Conservation (phyloP, 495 filamentous ascomycete species). For the Bombardia bombarda region DNA sequence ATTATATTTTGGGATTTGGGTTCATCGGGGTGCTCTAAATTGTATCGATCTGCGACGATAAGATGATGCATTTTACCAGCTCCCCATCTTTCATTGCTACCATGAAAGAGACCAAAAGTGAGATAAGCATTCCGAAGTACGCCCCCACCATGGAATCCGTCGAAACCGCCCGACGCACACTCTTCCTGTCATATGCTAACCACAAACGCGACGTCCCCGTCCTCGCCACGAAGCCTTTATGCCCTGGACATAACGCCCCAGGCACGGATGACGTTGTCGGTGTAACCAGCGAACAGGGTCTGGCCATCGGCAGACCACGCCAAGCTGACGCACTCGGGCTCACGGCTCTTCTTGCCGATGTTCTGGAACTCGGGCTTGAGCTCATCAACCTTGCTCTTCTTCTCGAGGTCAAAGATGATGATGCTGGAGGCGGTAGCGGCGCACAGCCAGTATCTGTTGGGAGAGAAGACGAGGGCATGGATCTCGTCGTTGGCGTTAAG, state of each 20-base stretch:
- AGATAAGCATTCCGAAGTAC: conserved; percentile 31
- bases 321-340: conserved; percentile 95
- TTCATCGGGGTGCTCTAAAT: conserved; percentile 21
- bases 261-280: conserved; percentile 97
- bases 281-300: conserved; percentile 99
- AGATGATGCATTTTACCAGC: conserved; percentile 24
- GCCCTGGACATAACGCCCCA: conserved; percentile 91
- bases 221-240: conserved; percentile 28
- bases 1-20: conserved; percentile 17
- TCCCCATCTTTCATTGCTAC: conserved; percentile 23
- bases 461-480: conserved; percentile 99
- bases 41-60: conserved; percentile 18
- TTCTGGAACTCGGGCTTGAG: conserved; percentile 97
- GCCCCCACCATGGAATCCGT: conserved; percentile 30
- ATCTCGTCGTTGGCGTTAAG: conserved; percentile 99
- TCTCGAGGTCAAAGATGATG: conserved; percentile 99
- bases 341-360: conserved; percentile 96
- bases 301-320: conserved; percentile 98
- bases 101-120: conserved; percentile 31
- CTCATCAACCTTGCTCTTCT: conserved; percentile 99
- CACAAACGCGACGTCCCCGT: conserved; percentile 8
- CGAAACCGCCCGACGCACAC: conserved; percentile 20
- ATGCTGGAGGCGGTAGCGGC: conserved; percentile 92
- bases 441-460: conserved; percentile 99
- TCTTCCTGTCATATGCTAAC: conserved; percentile 9